Conservation (phyloP, 768 basidiomycete genomes). For the Termitomyces sp. region DNA sequence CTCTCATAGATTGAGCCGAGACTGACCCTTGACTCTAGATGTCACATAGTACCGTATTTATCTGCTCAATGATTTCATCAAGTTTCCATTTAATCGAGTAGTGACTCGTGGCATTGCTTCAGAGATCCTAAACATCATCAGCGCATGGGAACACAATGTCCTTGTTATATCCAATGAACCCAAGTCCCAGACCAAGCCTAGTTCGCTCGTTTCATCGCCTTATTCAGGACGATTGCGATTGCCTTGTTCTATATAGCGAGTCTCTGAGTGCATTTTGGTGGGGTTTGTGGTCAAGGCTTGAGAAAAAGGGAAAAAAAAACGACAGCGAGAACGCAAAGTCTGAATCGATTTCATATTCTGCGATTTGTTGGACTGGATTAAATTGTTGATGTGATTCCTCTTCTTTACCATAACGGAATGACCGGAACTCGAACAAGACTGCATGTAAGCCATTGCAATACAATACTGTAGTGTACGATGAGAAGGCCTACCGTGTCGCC, state of each 20-base stretch:
- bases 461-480: not conserved
- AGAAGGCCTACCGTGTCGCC: not conserved
- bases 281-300: too few species aligned
- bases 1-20: not conserved
- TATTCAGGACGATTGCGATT: too few species aligned
- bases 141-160: not conserved
- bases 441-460: not conserved
- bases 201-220: not conserved
- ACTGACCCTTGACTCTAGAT: conserved; percentile 28
- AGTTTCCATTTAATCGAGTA: not conserved
- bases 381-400: too few species aligned
- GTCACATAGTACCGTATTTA: conserved; percentile 55
- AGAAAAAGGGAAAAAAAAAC: too few species aligned
- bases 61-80: conserved; percentile 11
- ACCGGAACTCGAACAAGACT: not conserved
- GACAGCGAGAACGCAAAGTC: too few species aligned
- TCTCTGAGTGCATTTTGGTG: too few species aligned
- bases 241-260: too few species aligned
- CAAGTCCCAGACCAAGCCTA: not conserved
- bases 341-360: too few species aligned
- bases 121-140: not conserved
- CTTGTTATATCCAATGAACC: not conserved
- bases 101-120: too few species aligned
- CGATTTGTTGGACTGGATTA: too few species aligned
- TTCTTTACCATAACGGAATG: too few species aligned